Base-by-base conservation (phyloP, 768 basidiomycete species). In the Phallus indusiatus region DNA sequence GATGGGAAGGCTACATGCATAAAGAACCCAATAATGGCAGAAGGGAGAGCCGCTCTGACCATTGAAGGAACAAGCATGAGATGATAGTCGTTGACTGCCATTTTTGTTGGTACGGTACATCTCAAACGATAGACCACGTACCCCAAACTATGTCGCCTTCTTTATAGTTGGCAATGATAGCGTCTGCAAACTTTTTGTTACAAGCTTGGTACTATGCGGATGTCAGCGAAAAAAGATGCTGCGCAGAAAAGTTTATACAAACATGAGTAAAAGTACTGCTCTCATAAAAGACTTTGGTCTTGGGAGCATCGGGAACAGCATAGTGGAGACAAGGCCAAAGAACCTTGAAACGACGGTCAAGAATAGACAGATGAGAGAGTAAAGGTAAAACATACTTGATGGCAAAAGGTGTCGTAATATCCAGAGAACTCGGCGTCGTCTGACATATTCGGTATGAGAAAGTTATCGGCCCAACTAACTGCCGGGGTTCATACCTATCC, bases 1-100 rank as follows among this genome's bases (percentile, higher is more conserved):
- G 85, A 88, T 2, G 94, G 95, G 75, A 96, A 97, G 1, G 95
- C 90, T 58, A 94, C 93, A 69, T 97, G 95, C 73, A 96, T 82
- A 79, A 98, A 98, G 81, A 97, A 96, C 1, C 88, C 91, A 64
- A 92, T 88, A 36, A 84, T 82, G 14, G 69, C 72, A 18, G 70
- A 76, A 69, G 84, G 69, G 70, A 91, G 68, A 67, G 78, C 62
- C 24, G 83, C 78, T 53, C 94, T 85, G 28, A 98, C 80, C 72
- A 97, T 84, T 47, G 81, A 78, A 1, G 95, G 95, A 9, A 96
- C 82, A 53, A 98, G 85, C 77, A 96, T 87, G 52, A 98, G 84
- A 67, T 99, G 95, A 72, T 97, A 99, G 74, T 98, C 95, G 72
- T 99, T 93, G 2, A 90, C 79, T 59, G 10, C 46, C 36, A 20